phyloP scores from a whole-genome alignment of 2,329 filamentous ascomycete species.

The Cladosporium velox region DNA sequence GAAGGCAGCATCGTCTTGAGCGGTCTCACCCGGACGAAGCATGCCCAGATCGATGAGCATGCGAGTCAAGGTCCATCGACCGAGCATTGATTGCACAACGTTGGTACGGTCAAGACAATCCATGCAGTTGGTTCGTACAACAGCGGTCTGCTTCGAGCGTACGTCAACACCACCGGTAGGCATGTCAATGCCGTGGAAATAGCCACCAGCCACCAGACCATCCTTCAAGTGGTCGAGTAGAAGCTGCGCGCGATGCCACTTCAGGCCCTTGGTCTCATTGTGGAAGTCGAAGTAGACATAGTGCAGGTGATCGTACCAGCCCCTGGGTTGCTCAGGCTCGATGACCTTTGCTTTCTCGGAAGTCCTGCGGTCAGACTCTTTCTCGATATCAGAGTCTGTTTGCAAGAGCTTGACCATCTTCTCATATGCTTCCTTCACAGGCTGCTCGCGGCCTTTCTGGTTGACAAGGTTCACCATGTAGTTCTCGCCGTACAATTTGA shows the following conservation, averaged over 20 bases:
- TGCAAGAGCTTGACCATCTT: slow-evolving; percentile 78
- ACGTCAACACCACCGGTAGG: slow-evolving; percentile 74
- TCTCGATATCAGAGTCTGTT: slow-evolving; percentile 65
- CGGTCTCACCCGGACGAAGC: slow-evolving; percentile 72
- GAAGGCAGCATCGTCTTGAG: slow-evolving; percentile 78
- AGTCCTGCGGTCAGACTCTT: slow-evolving; percentile 62
- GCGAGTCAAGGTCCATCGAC: slow-evolving; percentile 81
- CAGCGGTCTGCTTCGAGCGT: slow-evolving; percentile 78
- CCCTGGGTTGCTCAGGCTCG: slow-evolving; percentile 61
- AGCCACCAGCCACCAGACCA: slow-evolving; percentile 75
- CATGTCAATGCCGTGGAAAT: slow-evolving; percentile 90
- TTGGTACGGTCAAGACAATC: slow-evolving; percentile 98
- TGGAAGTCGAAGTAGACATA: slow-evolving; percentile 99
- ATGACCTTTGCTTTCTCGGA: slow-evolving; percentile 81
- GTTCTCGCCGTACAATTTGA: slow-evolving; percentile 90
- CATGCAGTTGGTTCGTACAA: slow-evolving; percentile 98
- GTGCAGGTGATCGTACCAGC: slow-evolving; percentile 80
- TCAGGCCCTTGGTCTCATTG: slow-evolving; percentile 91
- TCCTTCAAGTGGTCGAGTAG: slow-evolving; percentile 80
- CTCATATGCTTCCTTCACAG: slow-evolving; percentile 92
- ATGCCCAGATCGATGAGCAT: slow-evolving; percentile 85
- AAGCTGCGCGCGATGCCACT: slow-evolving; percentile 87
- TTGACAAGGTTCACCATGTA: slow-evolving; percentile 98
- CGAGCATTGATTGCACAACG: slow-evolving; percentile 96
- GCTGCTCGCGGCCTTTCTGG: slow-evolving; percentile 85